Evolutionary conservation across 164 flowering plant species (phyloP), one percentile per base, ranked within the genome.

Genomic region (Nymphaea thermarum): DNA sequence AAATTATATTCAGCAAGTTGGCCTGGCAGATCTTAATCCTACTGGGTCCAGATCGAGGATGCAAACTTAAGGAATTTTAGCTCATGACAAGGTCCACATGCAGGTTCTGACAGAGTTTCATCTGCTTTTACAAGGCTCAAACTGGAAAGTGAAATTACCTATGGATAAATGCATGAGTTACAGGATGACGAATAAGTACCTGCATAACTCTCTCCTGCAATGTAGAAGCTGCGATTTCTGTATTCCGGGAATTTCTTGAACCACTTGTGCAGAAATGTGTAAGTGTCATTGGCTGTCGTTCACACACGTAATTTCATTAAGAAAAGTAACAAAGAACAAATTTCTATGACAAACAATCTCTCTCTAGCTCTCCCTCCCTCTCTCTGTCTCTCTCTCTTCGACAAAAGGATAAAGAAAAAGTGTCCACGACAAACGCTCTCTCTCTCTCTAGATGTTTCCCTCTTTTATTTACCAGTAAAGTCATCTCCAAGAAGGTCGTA

Each of bases 161-260:
- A 0, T 25, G 1, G 0, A 25, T 25, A 25, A 25, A 25, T 25
- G 36, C 36, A 25, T 25, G 36, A 25, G 36, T 25, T 25, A 25
- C 36, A 25, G 36, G 36, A 25, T 25, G 36, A 0, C 36, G 36
- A 7, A 1, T 12, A 68, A 3, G 18, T 81, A 89, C 98, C 98
- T 78, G 96, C 98, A 78, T 94, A 91, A 80, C 99, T 94, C 76
- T 94, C 97, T 65, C 98, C 98, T 5, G 98, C 95, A 62, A 94
- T 84, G 65, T 87, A 94, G 72, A 94, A 87, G 4, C 67, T 71
- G 4, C 81, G 73, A 3, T 63, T 81, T 75, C 80, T 78, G 64
- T 88, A 91, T 2, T 81, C 72, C 36, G 98, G 97, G 67, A 91
- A 94, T 82, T 82, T 86, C 73, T 77, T 70, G 79, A 89, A 90